Evolutionary conservation across 2,329 filamentous ascomycete species (phyloP).

Genomic region (Emergomyces pasteurianus): DNA sequence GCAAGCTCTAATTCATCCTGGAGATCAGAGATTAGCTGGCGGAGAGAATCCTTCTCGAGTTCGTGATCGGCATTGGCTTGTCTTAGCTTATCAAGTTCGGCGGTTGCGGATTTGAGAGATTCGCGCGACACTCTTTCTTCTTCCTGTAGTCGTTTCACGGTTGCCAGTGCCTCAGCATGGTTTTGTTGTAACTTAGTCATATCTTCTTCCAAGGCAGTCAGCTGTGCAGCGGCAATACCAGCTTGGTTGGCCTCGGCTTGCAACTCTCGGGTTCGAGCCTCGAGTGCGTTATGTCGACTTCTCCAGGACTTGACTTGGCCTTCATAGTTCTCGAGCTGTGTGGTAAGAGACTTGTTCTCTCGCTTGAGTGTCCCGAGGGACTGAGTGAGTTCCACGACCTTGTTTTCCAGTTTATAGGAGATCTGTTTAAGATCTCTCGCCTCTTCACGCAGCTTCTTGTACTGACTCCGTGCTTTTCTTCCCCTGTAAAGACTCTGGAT

Average conservation of each 20-base stretch:
- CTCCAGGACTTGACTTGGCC: conserved; percentile 94
- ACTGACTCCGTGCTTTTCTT: conserved; percentile 63
- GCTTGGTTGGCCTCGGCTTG: conserved; percentile 96
- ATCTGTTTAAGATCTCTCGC: conserved; percentile 98
- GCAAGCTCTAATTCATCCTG: conserved; percentile 87
- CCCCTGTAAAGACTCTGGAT: conserved; percentile 92
- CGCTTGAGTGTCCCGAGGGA: conserved; percentile 82
- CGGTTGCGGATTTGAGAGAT: conserved; percentile 62
- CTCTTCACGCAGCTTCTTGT: conserved; percentile 88
- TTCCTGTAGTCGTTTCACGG: conserved; percentile 88
- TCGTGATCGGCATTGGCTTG: conserved; percentile 65
- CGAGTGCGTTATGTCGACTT: conserved; percentile 77
- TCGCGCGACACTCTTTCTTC: conserved; percentile 81
- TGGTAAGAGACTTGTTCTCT: conserved; percentile 81
- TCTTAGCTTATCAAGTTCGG: conserved; percentile 70
- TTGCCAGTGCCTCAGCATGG: conserved; percentile 80
- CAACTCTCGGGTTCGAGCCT: conserved; percentile 81
- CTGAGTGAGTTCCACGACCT: conserved; percentile 96
- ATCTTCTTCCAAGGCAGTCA: conserved; percentile 87
- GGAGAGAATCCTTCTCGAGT: conserved; percentile 70
- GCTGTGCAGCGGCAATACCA: conserved; percentile 81
- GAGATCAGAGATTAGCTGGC: conserved; percentile 78
- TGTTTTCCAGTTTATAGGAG: conserved; percentile 98
- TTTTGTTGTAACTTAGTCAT: conserved; percentile 82
- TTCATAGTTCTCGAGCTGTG: conserved; percentile 91